A percentile compares a stretch with the other conserved stretches of the same genome.
phyloP scores from a whole-genome alignment of 2,329 filamentous ascomycete genomes.

The Drechslera avenae region DNA sequence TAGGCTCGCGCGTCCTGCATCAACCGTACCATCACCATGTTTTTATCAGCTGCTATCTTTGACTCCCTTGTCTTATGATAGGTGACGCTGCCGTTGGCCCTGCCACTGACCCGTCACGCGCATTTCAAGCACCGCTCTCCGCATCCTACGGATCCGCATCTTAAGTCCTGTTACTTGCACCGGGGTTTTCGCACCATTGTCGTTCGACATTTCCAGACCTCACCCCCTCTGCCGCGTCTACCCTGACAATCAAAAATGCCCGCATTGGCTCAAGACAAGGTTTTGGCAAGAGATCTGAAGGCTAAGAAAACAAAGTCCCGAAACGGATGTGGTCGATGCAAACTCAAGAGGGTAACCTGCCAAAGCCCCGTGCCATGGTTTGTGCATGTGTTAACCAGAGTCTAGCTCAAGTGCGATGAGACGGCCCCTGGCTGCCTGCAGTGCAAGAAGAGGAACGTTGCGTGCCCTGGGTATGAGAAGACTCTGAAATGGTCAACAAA shows the following conservation, averaged over 20 bases:
- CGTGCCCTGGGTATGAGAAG: slow-evolving; percentile 55
- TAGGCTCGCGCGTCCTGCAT: slow-evolving; percentile 22
- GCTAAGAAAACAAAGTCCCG: slow-evolving; percentile 45
- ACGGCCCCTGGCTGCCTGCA: slow-evolving; percentile 51
- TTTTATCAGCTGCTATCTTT: slow-evolving; percentile 40
- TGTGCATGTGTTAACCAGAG: slow-evolving; percentile 22
- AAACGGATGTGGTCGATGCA: slow-evolving; percentile 45
- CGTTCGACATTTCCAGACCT: slow-evolving; percentile 23
- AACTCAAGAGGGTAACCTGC: slow-evolving; percentile 40
- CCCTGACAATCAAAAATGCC: slow-evolving; percentile 33
- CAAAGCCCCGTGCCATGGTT: background rate
- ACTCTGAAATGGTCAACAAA: slow-evolving; percentile 57
- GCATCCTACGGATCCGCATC: slow-evolving; percentile 27
- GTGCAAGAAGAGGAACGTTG: slow-evolving; percentile 51
- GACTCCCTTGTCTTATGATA: slow-evolving; percentile 24
- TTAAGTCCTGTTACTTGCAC: slow-evolving; percentile 20
- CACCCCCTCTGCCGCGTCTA: slow-evolving; percentile 6
- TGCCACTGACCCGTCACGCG: slow-evolving; percentile 30
- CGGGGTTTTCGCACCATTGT: slow-evolving; percentile 26
- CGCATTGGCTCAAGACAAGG: slow-evolving; percentile 35
- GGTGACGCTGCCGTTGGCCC: slow-evolving; percentile 33
- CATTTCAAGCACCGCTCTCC: slow-evolving; percentile 22
- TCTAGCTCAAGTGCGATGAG: slow-evolving; percentile 53
- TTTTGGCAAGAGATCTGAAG: slow-evolving; percentile 33
- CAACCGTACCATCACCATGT: slow-evolving; percentile 27